phyloP scores from a whole-genome alignment of 345 rosid genomes.

The Aquilaria sinensis region DNA sequence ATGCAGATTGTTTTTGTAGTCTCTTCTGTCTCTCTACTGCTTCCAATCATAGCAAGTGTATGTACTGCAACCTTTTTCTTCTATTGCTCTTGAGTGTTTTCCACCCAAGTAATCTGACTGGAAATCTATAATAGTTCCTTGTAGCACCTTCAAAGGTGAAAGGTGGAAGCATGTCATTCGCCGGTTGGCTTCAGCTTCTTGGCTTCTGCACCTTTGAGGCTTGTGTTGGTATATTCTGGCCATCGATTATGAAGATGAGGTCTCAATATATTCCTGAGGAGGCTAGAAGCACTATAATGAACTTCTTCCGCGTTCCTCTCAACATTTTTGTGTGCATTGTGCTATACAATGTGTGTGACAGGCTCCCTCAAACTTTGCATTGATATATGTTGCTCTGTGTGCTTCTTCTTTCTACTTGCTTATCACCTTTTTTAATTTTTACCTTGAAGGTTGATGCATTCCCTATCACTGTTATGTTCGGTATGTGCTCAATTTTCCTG shows the following conservation, averaged over 20 bases:
- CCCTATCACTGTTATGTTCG: constrained; percentile 93
- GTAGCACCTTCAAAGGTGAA: constrained; percentile 60
- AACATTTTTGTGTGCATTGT: constrained; percentile 86
- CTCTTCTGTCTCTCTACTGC: constrained; percentile 67
- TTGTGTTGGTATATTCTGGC: constrained; percentile 96
- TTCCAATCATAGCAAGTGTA: constrained; percentile 78
- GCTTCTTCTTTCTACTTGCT: constrained; percentile 1
- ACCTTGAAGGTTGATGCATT: constrained; percentile 76
- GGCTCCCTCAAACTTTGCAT: constrained; percentile 1
- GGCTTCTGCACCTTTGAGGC: constrained; percentile 93
- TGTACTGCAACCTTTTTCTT: constrained; percentile 13
- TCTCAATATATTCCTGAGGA: constrained; percentile 98
- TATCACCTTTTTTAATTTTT: constrained; percentile 7
- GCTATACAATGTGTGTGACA: constrained; percentile 70
- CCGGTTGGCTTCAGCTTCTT: constrained; percentile 69
- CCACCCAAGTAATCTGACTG: constrained; percentile 6
- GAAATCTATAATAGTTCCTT: constrained; percentile 44
- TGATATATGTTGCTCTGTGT: background rate
- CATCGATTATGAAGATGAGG: constrained; percentile 99
- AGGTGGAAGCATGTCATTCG: constrained; percentile 66
- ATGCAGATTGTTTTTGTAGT: constrained; percentile 83
- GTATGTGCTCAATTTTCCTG: constrained; percentile 97
- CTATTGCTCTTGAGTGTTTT: constrained; percentile 2
- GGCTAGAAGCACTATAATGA: constrained; percentile 98
- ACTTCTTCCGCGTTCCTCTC: constrained; percentile 95